A percentile compares a stretch with the other conserved stretches of the same genome.
phyloP scores from a whole-genome alignment of 129 eudicot genomes.

The Tagetes patula region DNA sequence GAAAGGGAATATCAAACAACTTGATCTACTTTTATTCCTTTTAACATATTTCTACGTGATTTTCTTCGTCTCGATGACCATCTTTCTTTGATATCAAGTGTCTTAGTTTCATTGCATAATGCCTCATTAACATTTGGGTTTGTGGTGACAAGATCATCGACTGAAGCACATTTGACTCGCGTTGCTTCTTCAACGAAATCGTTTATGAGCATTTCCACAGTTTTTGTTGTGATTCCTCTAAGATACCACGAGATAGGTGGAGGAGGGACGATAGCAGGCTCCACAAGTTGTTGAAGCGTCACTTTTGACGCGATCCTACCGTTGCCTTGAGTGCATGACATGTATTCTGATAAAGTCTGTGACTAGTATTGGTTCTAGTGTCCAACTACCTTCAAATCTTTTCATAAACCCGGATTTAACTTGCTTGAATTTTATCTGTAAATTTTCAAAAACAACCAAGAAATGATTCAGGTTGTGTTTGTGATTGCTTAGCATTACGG shows the following conservation, averaged over 20 bases:
- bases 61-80: slow-evolving; percentile 76
- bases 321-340: slow-evolving; percentile 58
- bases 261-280: slow-evolving; percentile 90
- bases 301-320: slow-evolving; percentile 85
- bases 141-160: background rate
- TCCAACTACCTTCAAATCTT: slow-evolving; percentile 93
- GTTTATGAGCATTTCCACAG: slow-evolving; percentile 77
- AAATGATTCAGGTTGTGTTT: background rate
- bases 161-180: slow-evolving; percentile 54
- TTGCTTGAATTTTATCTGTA: slow-evolving; percentile 90
- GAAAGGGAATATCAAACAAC: too few relatives aligned
- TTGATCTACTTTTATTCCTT: slow-evolving; percentile 21
- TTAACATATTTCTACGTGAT: slow-evolving; percentile 30
- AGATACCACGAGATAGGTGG: slow-evolving; percentile 97
- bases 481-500: background rate
- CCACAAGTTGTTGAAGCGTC: slow-evolving; percentile 66
- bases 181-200: slow-evolving; percentile 76
- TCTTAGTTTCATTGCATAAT: slow-evolving; percentile 22
- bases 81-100: slow-evolving; percentile 63
- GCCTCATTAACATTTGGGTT: slow-evolving; percentile 24
- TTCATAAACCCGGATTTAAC: slow-evolving; percentile 83
- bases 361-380: slow-evolving; percentile 68
- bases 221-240: slow-evolving; percentile 82
- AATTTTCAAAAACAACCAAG: background rate
- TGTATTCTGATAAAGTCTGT: slow-evolving; percentile 52